Evolutionary conservation across 441 rosid genomes (phyloP).

Genomic region (Adansonia gregorii): DNA sequence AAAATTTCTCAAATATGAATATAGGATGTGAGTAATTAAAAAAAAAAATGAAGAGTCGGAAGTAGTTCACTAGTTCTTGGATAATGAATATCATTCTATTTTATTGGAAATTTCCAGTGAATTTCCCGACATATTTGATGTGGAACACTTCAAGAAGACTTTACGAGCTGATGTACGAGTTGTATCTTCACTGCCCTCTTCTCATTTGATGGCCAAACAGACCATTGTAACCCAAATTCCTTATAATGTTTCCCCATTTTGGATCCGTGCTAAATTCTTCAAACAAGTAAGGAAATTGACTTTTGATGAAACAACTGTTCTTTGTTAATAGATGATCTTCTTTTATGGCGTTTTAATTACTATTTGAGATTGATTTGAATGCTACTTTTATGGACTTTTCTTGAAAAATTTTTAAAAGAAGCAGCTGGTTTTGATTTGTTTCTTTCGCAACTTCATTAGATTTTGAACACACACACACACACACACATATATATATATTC

Average conservation of each 20-base stretch:
- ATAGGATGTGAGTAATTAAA: no score
- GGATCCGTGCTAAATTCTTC: slow-evolving; percentile 75
- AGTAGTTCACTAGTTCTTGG: background rate
- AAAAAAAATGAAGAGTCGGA: no score
- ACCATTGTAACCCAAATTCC: slow-evolving; percentile 64
- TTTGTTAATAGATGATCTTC: background rate
- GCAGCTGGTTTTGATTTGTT: no score
- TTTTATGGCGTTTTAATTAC: background rate
- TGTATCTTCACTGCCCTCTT: slow-evolving; percentile 74
- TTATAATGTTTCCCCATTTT: slow-evolving; percentile 60
- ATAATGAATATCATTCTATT: background rate
- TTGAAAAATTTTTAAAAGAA: background rate
- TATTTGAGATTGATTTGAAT: no score
- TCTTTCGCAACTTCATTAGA: no score
- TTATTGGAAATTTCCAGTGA: slow-evolving; percentile 50
- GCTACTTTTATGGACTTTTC: background rate
- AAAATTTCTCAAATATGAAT: no score
- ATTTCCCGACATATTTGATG: slow-evolving; percentile 68
- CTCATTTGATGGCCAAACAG: slow-evolving; percentile 67
- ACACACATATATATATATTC: no score
- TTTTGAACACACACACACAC: no score
- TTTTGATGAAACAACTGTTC: background rate
- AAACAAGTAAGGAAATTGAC: slow-evolving; percentile 44
- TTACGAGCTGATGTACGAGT: slow-evolving; percentile 64
- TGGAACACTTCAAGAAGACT: slow-evolving; percentile 72